These are phyloP conservation scores for Trichomonascaceae sp. DNA, from an alignment of 1,139 yeast genomes.

Conservation along the genomic window DNA sequence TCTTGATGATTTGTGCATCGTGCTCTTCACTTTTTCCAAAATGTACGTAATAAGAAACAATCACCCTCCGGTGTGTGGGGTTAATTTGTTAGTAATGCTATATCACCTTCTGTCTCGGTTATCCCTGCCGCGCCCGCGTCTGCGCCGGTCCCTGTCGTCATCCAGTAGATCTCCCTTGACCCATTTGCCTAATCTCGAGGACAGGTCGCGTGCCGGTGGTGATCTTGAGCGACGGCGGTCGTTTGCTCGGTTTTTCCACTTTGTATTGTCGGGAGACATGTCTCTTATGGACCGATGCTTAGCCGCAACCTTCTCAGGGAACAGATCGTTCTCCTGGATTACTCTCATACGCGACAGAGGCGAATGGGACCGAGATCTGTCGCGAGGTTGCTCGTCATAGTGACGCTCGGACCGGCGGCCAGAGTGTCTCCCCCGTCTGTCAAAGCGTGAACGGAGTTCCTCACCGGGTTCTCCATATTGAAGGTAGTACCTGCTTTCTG, in stretches of 20 bases:
- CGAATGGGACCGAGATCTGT: background rate
- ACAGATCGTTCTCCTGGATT: background rate
- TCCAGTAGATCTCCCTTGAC: constrained; percentile 9
- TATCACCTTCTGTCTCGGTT: no score
- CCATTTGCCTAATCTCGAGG: constrained; percentile 6
- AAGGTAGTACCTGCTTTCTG: constrained; percentile 52
- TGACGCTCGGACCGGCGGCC: constrained; percentile 1
- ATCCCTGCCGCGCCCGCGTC: no score
- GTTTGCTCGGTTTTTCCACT: background rate
- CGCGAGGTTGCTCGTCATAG: background rate
- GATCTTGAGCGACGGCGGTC: constrained; percentile 2
- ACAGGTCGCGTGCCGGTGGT: constrained; percentile 3
- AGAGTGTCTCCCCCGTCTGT: background rate
- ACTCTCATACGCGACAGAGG: background rate
- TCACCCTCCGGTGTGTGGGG: no score
- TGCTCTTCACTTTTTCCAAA: no score
- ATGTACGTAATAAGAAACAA: no score
- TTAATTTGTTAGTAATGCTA: no score
- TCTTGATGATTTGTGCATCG: no score
- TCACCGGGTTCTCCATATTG: constrained; percentile 61
- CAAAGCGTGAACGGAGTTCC: constrained; percentile 1
- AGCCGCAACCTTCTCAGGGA: background rate
- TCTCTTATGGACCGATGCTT: background rate
- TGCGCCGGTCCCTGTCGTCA: no score
- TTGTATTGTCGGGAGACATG: background rate